Base-by-base conservation (phyloP, 106 monocot species). In the Acorus gramineus region DNA sequence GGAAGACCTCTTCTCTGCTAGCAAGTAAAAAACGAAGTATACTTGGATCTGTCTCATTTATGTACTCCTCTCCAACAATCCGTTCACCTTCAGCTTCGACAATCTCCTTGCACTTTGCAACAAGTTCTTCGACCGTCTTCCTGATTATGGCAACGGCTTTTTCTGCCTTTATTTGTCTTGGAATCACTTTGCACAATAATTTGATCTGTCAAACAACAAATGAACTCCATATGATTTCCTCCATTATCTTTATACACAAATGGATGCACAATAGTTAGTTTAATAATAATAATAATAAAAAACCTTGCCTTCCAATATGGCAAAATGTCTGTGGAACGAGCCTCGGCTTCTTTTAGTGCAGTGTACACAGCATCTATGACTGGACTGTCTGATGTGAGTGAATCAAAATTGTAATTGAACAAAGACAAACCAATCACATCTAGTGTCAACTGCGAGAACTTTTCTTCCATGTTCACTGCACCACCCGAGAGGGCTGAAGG, bases 281-380 rank as follows among this genome's bases (percentile, higher is more conserved):
- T 55, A 55, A 55, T 7, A 2, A 55, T 7, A 71, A 9, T 46
- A 52, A 47, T 3, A n/a, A 46, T 7, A 64, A 44, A 66, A 14
- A 4, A 9, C 8, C 65, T 8, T 80, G 66, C 96, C 96, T 96
- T 80, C 96, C 96, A 96, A 57, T 96, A 91, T 50, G 96, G 96
- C 6, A 96, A 71, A 62, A 96, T 85, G 73, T 96, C 96, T 14
- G 96, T 96, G 42, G 95, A 80, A 11, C 96, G 87, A 74, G 81
- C 77, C 68, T 96, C 96, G 10, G 91, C 85, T 66, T 96, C 96
- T 61, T 91, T 96, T 14, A 96, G 62, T 61, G 96, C 96, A 73
- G 96, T 85, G 60, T 96, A 96, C 63, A 96, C 91, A 43, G 91
- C 96, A 65, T 85, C 96, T 65, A 96, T 96, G 52, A 96, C 96